These are phyloP conservation scores for Lachnellula suecica DNA, from an alignment of 2,329 filamentous ascomycete genomes.

Conservation along the genomic window DNA sequence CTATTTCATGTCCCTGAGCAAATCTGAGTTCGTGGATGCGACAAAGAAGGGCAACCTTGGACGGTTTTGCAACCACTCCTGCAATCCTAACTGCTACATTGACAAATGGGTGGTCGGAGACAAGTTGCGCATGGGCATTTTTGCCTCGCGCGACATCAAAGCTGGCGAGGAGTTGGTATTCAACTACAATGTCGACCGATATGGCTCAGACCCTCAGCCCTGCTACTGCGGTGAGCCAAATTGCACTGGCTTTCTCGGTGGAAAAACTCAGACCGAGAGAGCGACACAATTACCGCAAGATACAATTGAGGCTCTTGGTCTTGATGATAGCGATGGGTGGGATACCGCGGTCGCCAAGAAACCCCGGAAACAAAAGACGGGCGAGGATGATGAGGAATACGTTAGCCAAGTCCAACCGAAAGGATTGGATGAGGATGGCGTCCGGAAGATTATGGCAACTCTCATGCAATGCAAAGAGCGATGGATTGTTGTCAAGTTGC, in stretches of 20 bases:
- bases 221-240: conserved; percentile 96
- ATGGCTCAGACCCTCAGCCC: conserved; percentile 92
- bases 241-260: conserved; percentile 94
- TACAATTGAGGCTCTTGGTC: conserved; percentile 92
- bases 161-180: conserved; percentile 95
- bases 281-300: conserved; percentile 87
- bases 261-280: conserved; percentile 95
- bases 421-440: conserved; percentile 76
- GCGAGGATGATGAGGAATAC: conserved; percentile 93
- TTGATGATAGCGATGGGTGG: conserved; percentile 91
- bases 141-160: conserved; percentile 80
- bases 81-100: conserved; percentile 97
- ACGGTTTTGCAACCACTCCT: conserved; percentile 98
- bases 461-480: conserved; percentile 99
- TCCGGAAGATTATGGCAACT: conserved; percentile 93
- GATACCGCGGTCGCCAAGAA: conserved; percentile 87
- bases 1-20: conserved; percentile 99
- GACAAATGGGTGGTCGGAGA: conserved; percentile 99
- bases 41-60: conserved; percentile 96
- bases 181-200: conserved; percentile 99
- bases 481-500: conserved; percentile 96
- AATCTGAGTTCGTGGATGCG: conserved; percentile 95
- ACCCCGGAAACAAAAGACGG: conserved; percentile 86
- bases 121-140: conserved; percentile 98
- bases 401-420: conserved; percentile 84